Evolutionary conservation across 202 grass and related monocot genomes (phyloP).

Genomic region (Setaria viridis): DNA sequence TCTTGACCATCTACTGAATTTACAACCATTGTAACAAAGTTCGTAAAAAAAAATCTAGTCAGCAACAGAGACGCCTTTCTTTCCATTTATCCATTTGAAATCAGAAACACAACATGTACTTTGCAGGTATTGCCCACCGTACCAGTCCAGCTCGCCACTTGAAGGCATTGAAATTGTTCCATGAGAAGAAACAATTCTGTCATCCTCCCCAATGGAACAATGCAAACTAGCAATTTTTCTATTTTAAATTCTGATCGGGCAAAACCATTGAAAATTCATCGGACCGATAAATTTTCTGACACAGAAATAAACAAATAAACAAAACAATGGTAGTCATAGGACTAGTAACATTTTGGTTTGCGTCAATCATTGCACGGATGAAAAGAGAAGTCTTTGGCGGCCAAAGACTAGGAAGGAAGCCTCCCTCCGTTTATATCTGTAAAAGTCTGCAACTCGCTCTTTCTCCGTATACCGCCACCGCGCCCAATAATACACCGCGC

Average conservation of each 20-base stretch:
- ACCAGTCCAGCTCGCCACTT: not conserved
- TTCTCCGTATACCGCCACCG: not conserved
- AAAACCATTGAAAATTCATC: not conserved
- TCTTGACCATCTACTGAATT: not conserved
- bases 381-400: constrained; percentile 16
- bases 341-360: not conserved
- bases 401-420: constrained; percentile 27
- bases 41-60: too few relatives aligned
- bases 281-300: not conserved
- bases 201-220: not conserved
- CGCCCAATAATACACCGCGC: constrained; percentile 23
- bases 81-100: not conserved
- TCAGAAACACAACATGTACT: not conserved
- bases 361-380: constrained; percentile 44
- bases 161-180: not conserved
- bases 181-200: not conserved
- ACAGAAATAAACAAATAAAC: not conserved
- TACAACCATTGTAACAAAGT: too few relatives aligned
- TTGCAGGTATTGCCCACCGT: not conserved
- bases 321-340: not conserved
- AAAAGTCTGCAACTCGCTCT: not conserved
- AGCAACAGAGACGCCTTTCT: not conserved
- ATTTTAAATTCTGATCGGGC: not conserved
- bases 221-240: not conserved
- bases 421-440: not conserved